A percentile compares a stretch with the other conserved stretches of the same genome.
These are phyloP conservation scores for Musa beccarii DNA, from an alignment of 176 grass and related monocot species.

Conservation along the genomic window DNA sequence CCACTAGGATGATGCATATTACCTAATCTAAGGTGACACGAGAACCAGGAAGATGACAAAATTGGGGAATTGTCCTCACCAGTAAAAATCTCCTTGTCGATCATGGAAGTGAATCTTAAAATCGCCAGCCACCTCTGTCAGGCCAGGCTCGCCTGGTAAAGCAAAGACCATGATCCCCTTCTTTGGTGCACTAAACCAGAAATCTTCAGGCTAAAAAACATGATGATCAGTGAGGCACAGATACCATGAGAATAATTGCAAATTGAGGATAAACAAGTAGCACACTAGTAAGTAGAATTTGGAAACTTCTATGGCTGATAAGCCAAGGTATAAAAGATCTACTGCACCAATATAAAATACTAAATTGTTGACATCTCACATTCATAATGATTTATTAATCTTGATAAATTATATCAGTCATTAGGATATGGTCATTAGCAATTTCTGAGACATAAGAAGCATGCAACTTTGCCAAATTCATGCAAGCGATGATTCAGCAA, in stretches of 20 bases:
- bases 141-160: slow-evolving; percentile 85
- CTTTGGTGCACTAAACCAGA: slow-evolving; percentile 93
- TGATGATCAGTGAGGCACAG: not conserved
- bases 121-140: slow-evolving; percentile 78
- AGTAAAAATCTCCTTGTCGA: slow-evolving; percentile 94
- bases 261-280: not conserved
- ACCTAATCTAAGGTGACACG: not conserved
- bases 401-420: no score
- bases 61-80: slow-evolving; percentile 36
- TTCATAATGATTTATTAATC: no score
- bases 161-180: slow-evolving; percentile 98
- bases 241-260: not conserved
- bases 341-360: not conserved
- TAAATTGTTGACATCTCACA: not conserved
- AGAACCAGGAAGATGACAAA: not conserved
- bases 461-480: no score
- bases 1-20: not conserved
- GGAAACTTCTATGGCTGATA: not conserved
- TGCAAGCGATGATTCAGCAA: no score
- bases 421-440: no score
- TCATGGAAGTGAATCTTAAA: slow-evolving; percentile 98
- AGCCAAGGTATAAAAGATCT: not conserved
- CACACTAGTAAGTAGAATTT: not conserved
- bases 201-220: slow-evolving; percentile 89
- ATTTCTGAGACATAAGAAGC: no score